Base-by-base conservation (phyloP, 371 early-diverging fungal species). In the Rhizopus stolonifer region DNA sequence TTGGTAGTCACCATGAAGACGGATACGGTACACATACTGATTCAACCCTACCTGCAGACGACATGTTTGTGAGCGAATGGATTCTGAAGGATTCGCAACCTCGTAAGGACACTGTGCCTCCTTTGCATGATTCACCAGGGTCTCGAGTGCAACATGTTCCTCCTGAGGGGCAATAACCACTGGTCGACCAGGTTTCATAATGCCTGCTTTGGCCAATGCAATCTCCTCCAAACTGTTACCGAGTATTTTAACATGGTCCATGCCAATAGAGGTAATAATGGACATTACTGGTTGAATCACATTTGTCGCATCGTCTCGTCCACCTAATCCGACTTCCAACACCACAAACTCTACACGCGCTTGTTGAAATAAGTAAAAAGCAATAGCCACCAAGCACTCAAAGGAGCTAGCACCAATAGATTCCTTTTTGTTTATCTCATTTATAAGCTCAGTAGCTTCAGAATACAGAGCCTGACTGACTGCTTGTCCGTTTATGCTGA, bases 251-350 rank as follows among this genome's bases (percentile, higher is more conserved):
- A 80, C 69, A 64, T 93, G 94, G 61, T 93, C 94, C 52, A 82
- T 39, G 2, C 85, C 90, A 29, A 93, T 82, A 0, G 83, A 48
- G 2, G 89, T 83, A 23, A 92, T 76, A 33, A 89, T 69, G 2
- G 76, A 59, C 49, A 80, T 76, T 9, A 65, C 56, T 0, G 79
- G 69, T 9, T 61, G 68, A 58, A 92, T 80, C 0, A 91, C 87
- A 61, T 90, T 93, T 1, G 94, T 93, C 0, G 94, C 92, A 55
- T 93, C 94, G 19, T 85, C 60, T 15, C 72, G 46, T 9, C 94
- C 94, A 25, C 94, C 94, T 49, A 93, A 43, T 3, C 94, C 94
- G 8, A 90, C 90, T 63, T 93, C 94, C 10, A 92, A 66, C 4
- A 93, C 83, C 0, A 84, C 86, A 39, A 86, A 65, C 11, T 89